Percentiles rank a stretch among this genome's conserved stretches.
phyloP scores from a whole-genome alignment of 2,329 filamentous ascomycete species.

The Chaetomium olivaceum region DNA sequence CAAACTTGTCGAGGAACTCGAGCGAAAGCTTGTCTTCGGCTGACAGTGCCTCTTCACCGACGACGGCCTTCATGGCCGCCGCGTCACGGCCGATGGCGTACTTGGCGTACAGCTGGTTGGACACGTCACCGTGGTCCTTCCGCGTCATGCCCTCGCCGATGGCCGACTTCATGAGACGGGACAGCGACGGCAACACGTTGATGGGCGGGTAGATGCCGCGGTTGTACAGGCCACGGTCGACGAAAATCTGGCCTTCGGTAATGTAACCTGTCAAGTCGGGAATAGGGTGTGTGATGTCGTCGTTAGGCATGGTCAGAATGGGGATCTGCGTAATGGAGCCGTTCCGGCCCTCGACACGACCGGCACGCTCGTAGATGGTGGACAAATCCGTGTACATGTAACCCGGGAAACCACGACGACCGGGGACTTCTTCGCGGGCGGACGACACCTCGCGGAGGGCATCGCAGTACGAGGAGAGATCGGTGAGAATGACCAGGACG shows the following conservation, averaged over 20 bases:
- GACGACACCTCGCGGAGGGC: conserved; percentile 98
- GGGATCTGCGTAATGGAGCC: conserved; percentile 99
- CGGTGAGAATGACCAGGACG: conserved; percentile 96
- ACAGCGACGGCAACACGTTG: conserved; percentile 96
- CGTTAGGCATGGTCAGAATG: conserved; percentile 99
- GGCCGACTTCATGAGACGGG: conserved; percentile 99
- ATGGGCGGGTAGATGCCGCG: conserved; percentile 98
- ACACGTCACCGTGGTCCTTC: conserved; percentile 96
- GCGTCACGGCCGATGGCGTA: conserved; percentile 99
- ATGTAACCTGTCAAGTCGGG: conserved; percentile 99
- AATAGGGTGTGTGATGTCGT: conserved; percentile 98
- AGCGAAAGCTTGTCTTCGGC: conserved; percentile 97
- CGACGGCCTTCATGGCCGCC: conserved; percentile 98
- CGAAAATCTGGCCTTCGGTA: conserved; percentile 97
- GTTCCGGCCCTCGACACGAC: conserved; percentile 94
- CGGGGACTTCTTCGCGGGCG: conserved; percentile 96
- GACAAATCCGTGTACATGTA: conserved; percentile 99
- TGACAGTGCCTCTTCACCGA: conserved; percentile 94
- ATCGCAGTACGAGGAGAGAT: conserved; percentile 97
- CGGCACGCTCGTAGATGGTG: conserved; percentile 98
- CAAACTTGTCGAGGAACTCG: conserved; percentile 98
- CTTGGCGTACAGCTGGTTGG: conserved; percentile 99
- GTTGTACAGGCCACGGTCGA: conserved; percentile 92
- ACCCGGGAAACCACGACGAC: conserved; percentile 98
- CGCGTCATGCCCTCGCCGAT: conserved; percentile 97